Base-by-base conservation (phyloP, 192 early-diverging fungal species). In the Mortierella hygrophila region DNA sequence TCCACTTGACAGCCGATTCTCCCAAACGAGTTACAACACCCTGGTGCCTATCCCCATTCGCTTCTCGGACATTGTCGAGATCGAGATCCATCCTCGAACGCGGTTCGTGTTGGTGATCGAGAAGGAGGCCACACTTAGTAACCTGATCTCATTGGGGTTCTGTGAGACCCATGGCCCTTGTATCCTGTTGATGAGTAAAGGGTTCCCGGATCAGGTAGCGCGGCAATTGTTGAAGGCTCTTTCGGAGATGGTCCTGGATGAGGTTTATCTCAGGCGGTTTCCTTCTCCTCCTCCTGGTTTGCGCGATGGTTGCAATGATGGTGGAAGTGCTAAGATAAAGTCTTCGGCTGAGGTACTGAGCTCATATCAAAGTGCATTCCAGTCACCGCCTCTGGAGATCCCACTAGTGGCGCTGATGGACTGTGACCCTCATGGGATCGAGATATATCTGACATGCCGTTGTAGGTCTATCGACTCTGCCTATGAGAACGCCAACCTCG, bases 401-500 rank as follows among this genome's bases (percentile, higher is more conserved):
- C 84, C 84, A 16, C 5, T 86, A 32, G 44, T 86, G 35, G 84
- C 84, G 0, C 16, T 86, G 0, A 71, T 86, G 6, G 84, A 86
- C 42, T 86, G 84, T 26, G 84, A 86, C 41, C 84, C 84, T 1
- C 26, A 86, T 49, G 84, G 84, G 8, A 78, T 86, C 3, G 76
- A 78, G 47, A 86, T 86, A 5, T 81, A 49, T 44, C 38, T 86
- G 52, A 78, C 57, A 1, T 86, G 78, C 72, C 35, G 79, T n/a
- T 86, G 84, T 41, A 79, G 84, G 4, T 86, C 84, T 29, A n/a
- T 78, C 65, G 5, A 29, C 54, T 86, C 79, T 1, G 84, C 79
- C 1, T 81, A 86, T 42, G 84, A 86, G 23, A 86, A 86, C 21
- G 79, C 75, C 37, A 77, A 86, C 29, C 84, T 86, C 40, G 84